Evolutionary conservation across 352 stramenopile species (phyloP), one percentile per base, ranked within the genome.

Genomic region (Globisporangium echinulatum): DNA sequence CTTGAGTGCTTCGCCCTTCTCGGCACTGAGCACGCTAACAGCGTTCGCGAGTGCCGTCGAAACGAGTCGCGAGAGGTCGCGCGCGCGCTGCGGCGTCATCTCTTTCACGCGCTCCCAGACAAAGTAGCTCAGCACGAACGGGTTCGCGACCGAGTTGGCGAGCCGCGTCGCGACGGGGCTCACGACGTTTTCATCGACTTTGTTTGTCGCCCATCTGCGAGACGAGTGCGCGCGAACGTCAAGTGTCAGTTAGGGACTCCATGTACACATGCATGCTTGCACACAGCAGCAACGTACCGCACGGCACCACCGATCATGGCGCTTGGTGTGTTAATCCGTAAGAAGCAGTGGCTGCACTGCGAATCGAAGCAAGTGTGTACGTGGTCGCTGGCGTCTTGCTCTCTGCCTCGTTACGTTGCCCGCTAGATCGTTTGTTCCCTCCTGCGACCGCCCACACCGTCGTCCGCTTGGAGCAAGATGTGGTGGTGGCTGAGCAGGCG

Each of bases 81-180:
- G 75, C 49, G 82, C 78, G 47, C 80, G 80, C 68, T 90, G 80
- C 50, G 82, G 82, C 48, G 82, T 87, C 58, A 88, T 70, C n/a
- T 62, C 71, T 70, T 92, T 90, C 47, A 90, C 64, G 49, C 67
- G 73, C 44, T 89, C 69, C 82, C 80, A 92, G 13, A 92, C 67
- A 42, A 88, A 62, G 51, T 80, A 82, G 63, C 78, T 92, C 55
- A 88, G 69, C 50, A 92, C 80, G 48, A 84, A 77, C 25, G 82
- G 82, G 47, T 92, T 92, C 54, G 67, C 77, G 59, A 89, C 75
- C n/a, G 82, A 92, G n/a, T 62, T 70, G 6, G 75, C 78, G 52
- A 90, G 69, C 3, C 70, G 72, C 17, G 61, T 63, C 39, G 78
- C 67, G 51, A 90, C 72, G 43, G 80, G 80, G 44, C 70, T 80